Evolutionary conservation across 2,329 filamentous ascomycete species (phyloP).

Genomic region (Ascochyta clinopodiicola): DNA sequence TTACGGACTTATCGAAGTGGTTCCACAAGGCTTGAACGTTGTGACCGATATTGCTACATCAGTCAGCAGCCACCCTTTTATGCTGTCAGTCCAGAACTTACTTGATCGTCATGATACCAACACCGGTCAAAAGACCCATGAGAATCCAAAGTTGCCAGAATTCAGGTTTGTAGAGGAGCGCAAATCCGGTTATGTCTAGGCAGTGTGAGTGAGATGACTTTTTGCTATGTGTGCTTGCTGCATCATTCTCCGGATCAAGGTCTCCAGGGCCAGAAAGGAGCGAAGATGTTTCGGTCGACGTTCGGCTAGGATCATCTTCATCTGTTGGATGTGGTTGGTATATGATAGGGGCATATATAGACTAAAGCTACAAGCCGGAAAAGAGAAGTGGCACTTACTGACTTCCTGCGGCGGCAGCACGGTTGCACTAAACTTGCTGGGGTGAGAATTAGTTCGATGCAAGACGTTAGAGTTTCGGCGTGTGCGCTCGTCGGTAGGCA

Average conservation of each 20-base stretch:
- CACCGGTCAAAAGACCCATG: conserved; percentile 88
- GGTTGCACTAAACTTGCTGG: conserved; percentile 51
- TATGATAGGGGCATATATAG: conserved; percentile 29
- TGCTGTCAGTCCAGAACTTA: conserved; percentile 56
- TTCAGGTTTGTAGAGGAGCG: conserved; percentile 72
- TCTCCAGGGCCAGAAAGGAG: conserved; percentile 74
- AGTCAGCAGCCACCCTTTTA: background rate
- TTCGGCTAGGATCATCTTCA: conserved; percentile 48
- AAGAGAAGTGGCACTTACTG: conserved; percentile 62
- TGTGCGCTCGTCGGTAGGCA: conserved; percentile 60
- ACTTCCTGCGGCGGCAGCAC: conserved; percentile 59
- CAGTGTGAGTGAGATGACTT: conserved; percentile 77
- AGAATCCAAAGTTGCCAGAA: conserved; percentile 93
- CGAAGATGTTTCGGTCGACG: conserved; percentile 78
- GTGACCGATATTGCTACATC: conserved; percentile 86
- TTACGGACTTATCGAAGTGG: conserved; percentile 76
- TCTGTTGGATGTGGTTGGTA: conserved; percentile 46
- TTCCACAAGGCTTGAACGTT: conserved; percentile 88
- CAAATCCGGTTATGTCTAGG: conserved; percentile 88
- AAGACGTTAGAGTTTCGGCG: conserved; percentile 54
- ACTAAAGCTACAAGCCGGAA: conserved; percentile 9
- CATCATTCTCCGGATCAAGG: conserved; percentile 53
- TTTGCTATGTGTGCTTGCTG: conserved; percentile 58
- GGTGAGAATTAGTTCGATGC: conserved; percentile 56
- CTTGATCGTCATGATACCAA: conserved; percentile 99